Conservation (phyloP, 2,329 filamentous ascomycete genomes). For the Trichophyton verrucosum region DNA sequence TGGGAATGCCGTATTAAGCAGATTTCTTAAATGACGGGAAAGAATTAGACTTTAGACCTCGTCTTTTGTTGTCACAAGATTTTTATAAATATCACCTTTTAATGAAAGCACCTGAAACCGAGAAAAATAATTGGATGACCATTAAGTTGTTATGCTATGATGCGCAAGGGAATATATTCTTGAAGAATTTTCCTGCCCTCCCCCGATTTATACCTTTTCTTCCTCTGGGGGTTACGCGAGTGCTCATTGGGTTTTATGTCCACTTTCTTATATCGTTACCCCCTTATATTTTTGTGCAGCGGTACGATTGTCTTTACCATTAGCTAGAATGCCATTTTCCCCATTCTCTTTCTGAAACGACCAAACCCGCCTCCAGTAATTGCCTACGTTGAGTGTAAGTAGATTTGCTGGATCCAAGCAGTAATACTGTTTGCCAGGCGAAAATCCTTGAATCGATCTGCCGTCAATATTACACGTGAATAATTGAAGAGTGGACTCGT, state of each 20-base stretch:
- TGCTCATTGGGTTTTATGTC: not conserved
- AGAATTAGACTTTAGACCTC: not conserved
- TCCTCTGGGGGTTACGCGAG: not conserved
- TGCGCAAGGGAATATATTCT: not conserved
- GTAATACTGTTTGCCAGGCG: no score
- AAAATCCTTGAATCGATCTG: no score
- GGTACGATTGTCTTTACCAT: not conserved
- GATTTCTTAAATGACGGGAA: conserved; percentile 41
- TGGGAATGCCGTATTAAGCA: conserved; percentile 82
- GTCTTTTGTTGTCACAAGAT: not conserved
- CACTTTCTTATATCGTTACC: not conserved
- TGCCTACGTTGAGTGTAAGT: not conserved
- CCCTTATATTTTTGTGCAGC: not conserved
- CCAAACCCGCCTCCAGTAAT: no score
- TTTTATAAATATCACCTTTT: not conserved
- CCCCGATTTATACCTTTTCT: not conserved
- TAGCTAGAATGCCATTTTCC: not conserved
- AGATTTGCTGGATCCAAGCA: not conserved
- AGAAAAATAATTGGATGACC: not conserved
- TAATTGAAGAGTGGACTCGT: not conserved
- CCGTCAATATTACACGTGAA: not conserved
- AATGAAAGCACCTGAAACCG: not conserved
- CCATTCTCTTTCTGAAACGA: not conserved
- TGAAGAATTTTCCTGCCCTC: not conserved
- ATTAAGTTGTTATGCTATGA: not conserved